A percentile compares a stretch with the other conserved stretches of the same genome.
phyloP scores from a whole-genome alignment of 208 protist genomes.

The Acanthamoeba lenticulata region DNA sequence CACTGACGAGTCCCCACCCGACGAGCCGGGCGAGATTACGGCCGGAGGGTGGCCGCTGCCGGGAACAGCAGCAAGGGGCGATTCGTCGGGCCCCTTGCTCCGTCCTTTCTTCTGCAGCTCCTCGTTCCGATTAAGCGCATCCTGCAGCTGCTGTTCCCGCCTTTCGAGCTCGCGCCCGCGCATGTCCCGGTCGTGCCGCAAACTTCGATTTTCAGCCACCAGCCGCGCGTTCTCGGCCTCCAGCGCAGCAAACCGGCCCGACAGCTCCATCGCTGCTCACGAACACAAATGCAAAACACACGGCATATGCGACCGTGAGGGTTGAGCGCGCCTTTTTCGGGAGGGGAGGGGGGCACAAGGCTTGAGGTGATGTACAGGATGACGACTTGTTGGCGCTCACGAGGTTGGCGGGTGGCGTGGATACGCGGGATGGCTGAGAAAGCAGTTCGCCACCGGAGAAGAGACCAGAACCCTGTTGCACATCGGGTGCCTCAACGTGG shows the following conservation, averaged over 20 bases:
- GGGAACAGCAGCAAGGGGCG: too few relatives aligned
- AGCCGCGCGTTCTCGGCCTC: neutral
- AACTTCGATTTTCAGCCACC: neutral
- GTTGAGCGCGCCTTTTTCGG: neutral
- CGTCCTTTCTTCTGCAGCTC: neutral
- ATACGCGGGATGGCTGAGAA: too few relatives aligned
- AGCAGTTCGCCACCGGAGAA: too few relatives aligned
- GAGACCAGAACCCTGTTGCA: too few relatives aligned
- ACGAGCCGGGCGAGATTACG: neutral
- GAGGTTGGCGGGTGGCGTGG: too few relatives aligned
- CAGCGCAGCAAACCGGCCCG: neutral
- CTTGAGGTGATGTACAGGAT: too few relatives aligned
- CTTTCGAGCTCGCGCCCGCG: neutral
- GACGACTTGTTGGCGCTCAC: too few relatives aligned
- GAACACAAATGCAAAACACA: too few relatives aligned
- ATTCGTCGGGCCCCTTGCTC: neutral
- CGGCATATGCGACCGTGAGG: neutral
- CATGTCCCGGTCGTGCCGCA: neutral
- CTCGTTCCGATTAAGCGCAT: neutral
- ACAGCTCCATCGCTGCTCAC: neutral
- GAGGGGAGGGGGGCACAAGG: neutral
- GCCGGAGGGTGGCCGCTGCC: neutral
- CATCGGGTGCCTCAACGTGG: too few relatives aligned
- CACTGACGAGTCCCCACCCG: neutral
- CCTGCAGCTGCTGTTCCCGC: neutral